phyloP scores from a whole-genome alignment of 495 filamentous ascomycete genomes.

The Neurospora sp. region DNA sequence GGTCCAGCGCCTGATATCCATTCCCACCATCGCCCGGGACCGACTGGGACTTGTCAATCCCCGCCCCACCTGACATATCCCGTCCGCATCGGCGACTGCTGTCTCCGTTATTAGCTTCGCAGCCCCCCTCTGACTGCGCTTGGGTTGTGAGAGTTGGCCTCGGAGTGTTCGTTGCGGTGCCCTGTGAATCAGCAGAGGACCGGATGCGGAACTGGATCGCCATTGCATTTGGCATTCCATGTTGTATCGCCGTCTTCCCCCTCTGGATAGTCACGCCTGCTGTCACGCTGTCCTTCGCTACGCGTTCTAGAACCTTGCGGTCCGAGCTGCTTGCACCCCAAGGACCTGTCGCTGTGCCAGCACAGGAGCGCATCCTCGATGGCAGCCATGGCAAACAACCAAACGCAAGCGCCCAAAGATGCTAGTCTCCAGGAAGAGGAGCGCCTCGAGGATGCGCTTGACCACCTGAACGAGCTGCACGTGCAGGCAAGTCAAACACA shows the following conservation, averaged over 20 bases:
- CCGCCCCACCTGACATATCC: background rate
- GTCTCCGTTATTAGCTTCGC: background rate
- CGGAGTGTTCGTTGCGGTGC: background rate
- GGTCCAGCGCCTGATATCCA: background rate
- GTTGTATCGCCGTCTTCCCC: background rate
- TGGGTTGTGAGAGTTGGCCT: background rate
- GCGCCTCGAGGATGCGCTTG: slow-evolving; percentile 23
- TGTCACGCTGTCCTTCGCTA: background rate
- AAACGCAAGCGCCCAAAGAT: slow-evolving; percentile 8
- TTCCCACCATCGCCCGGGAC: background rate
- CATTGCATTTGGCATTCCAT: background rate
- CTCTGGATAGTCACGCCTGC: background rate
- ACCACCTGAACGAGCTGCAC: slow-evolving; percentile 31
- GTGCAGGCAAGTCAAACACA: slow-evolving; percentile 25
- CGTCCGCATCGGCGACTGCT: background rate
- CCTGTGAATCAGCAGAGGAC: background rate
- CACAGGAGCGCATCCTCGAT: slow-evolving; percentile 2
- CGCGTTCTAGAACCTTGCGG: background rate
- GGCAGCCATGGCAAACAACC: slow-evolving; percentile 14
- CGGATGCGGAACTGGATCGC: background rate
- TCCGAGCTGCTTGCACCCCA: background rate
- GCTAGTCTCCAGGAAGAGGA: slow-evolving; percentile 21
- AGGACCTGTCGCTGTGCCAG: background rate
- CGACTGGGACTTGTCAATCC: background rate
- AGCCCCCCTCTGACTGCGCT: background rate